Base-by-base conservation (phyloP, 2,329 filamentous ascomycete genomes). In the Fusarium subglutinans region DNA sequence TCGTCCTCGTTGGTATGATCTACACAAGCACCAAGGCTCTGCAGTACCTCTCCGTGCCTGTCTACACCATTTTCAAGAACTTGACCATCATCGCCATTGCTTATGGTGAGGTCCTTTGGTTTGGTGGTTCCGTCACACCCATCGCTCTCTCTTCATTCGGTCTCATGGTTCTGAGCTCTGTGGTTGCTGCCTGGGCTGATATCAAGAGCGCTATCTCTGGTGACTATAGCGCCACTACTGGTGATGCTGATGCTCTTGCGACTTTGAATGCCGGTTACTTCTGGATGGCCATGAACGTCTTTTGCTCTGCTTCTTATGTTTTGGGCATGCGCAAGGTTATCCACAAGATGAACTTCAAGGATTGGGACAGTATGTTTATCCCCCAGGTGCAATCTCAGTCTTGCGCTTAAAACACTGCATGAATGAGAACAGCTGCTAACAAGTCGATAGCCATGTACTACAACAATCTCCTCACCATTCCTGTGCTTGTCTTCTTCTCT, bases 21-120 rank as follows among this genome's bases (percentile, higher is more conserved):
- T 99, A 98, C 86, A 98, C 96, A 62, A 92, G 94, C 80, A 96
- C 94, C 80, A 98, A 98, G 87, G 95, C 96, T 28, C 90, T 99
- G 51, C 95, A 98, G 85, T 98, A 92, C 84, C 93, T 99, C 72
- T 98, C 95, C 37, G 97, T 99, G 67, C 96, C 96, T 38, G 96
- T 99, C 40, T 99, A 99, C 86, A 99, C 96, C 66, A 99, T 99
- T 82, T 99, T 99, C 90, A 99, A 99, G 90, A 99, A 99, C 86
- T 84, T 99, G 87, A 98, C 96, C 74, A 99, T 97, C 83, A 98
- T 98, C 80, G 91, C 98, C 76, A 98, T 98, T 80, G 96, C 96
- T 63, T 99, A 99, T 79, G 96, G 96, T 77, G 96, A 99, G 85
- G 96, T 98, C 35, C 89, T 99, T 59, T 98, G 96, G 95, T 99